A percentile compares a stretch with the other conserved stretches of the same genome.
phyloP scores from a whole-genome alignment of 2,329 filamentous ascomycete species.

The Aspergillus amoenus region DNA sequence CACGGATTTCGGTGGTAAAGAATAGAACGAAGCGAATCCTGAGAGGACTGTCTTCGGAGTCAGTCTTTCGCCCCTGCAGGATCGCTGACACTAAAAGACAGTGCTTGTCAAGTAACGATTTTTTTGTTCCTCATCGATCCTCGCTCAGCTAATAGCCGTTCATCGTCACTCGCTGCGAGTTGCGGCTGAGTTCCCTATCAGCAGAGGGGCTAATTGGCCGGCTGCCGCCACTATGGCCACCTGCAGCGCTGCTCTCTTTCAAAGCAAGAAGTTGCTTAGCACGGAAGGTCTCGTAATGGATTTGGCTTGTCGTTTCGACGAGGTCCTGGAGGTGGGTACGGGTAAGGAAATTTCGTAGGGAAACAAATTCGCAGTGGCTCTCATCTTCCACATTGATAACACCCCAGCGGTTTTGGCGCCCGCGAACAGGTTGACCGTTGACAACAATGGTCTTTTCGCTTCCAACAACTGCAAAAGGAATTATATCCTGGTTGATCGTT shows the following conservation, averaged over 20 bases:
- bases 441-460: slow-evolving; percentile 98
- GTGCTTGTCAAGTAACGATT: slow-evolving; percentile 19
- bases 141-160: slow-evolving; percentile 78
- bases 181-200: slow-evolving; percentile 92
- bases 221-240: slow-evolving; percentile 66
- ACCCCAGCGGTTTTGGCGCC: slow-evolving; percentile 98
- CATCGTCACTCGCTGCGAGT: slow-evolving; percentile 97
- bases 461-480: slow-evolving; percentile 96
- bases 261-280: slow-evolving; percentile 96
- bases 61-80: slow-evolving; percentile 17
- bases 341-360: slow-evolving; percentile 96
- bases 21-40: slow-evolving; percentile 14
- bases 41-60: slow-evolving; percentile 18
- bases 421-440: slow-evolving; percentile 94
- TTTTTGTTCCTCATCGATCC: slow-evolving; percentile 14
- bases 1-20: slow-evolving; percentile 19
- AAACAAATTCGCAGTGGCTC: slow-evolving; percentile 99
- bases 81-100: slow-evolving; percentile 19
- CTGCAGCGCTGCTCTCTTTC: slow-evolving; percentile 94
- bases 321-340: slow-evolving; percentile 97
- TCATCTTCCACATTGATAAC: slow-evolving; percentile 99
- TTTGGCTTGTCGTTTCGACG: slow-evolving; percentile 98
- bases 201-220: slow-evolving; percentile 93
- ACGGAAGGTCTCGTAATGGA: slow-evolving; percentile 99
- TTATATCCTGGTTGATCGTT: slow-evolving; percentile 66